Evolutionary conservation across 768 basidiomycete species (phyloP).

Genomic region (Hypsizygus marmoreus): DNA sequence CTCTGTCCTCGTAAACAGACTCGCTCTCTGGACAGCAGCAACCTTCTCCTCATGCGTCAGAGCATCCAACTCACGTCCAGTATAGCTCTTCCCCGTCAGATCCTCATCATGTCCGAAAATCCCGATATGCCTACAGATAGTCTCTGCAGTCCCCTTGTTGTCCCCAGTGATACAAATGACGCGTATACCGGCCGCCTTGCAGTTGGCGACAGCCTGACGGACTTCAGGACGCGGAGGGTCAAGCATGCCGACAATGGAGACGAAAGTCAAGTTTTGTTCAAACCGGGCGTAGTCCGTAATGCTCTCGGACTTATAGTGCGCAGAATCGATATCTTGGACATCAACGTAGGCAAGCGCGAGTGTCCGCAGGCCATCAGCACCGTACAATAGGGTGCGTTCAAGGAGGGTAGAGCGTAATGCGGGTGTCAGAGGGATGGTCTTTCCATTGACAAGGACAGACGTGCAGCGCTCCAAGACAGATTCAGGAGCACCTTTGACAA

Average conservation of each 20-base stretch:
- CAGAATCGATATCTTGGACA: slow-evolving; percentile 71
- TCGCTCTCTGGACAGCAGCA: slow-evolving; percentile 82
- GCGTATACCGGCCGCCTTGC: slow-evolving; percentile 89
- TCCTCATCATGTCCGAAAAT: slow-evolving; percentile 88
- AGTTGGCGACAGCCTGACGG: slow-evolving; percentile 81
- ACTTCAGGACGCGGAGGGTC: slow-evolving; percentile 98
- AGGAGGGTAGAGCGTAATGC: slow-evolving; percentile 62
- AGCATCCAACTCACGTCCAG: slow-evolving; percentile 87
- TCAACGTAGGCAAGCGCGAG: slow-evolving; percentile 90
- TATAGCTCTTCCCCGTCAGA: slow-evolving; percentile 93
- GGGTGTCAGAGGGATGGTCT: slow-evolving; percentile 63
- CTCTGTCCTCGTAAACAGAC: slow-evolving; percentile 91
- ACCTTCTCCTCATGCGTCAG: slow-evolving; percentile 82
- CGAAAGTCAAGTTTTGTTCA: slow-evolving; percentile 90
- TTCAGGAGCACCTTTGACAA: slow-evolving; percentile 97
- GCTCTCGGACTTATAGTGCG: slow-evolving; percentile 81
- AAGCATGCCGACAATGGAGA: slow-evolving; percentile 95
- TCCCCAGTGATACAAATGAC: slow-evolving; percentile 98
- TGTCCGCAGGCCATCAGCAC: slow-evolving; percentile 81
- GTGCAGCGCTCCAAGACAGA: slow-evolving; percentile 90
- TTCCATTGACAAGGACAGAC: slow-evolving; percentile 66
- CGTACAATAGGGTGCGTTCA: slow-evolving; percentile 71
- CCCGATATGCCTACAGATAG: slow-evolving; percentile 94
- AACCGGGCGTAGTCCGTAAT: slow-evolving; percentile 85
- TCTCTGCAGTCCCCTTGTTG: slow-evolving; percentile 97